Evolutionary conservation across 202 grass and related monocot species (phyloP).

Genomic region (Zizania palustris): DNA sequence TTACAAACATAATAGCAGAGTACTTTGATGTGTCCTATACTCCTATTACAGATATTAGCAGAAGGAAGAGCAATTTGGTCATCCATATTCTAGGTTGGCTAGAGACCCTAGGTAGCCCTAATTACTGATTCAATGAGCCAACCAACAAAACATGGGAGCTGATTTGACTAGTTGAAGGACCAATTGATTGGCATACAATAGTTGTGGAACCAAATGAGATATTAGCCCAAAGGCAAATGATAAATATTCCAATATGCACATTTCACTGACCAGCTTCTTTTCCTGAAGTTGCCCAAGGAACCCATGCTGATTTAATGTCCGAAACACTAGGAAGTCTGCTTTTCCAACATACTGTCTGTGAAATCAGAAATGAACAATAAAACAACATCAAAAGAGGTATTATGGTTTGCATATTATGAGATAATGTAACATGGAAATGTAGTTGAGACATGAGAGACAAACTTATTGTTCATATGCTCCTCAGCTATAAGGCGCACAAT

Average conservation of each 20-base stretch:
- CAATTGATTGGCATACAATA: background rate
- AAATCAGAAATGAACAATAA: constrained; percentile 39
- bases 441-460: constrained; percentile 12
- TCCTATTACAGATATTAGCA: background rate
- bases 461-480: constrained; percentile 99
- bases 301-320: constrained; percentile 90
- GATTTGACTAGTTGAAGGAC: background rate
- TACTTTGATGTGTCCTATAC: background rate
- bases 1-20: background rate
- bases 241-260: too few relatives aligned
- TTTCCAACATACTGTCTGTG: constrained; percentile 94
- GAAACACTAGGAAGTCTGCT: constrained; percentile 90
- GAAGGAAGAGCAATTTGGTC: background rate
- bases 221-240: background rate
- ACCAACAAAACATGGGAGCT: background rate
- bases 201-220: background rate
- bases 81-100: background rate
- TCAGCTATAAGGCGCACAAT: constrained; percentile 96
- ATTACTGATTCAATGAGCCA: background rate
- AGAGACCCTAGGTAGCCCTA: background rate
- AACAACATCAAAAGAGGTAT: constrained; percentile 41
- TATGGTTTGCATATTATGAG: constrained; percentile 35
- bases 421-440: constrained; percentile 31
- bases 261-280: constrained; percentile 83
- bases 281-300: constrained; percentile 98